Conservation (phyloP, 2,329 filamentous ascomycete species). For the Parascedosporium putredinis region DNA sequence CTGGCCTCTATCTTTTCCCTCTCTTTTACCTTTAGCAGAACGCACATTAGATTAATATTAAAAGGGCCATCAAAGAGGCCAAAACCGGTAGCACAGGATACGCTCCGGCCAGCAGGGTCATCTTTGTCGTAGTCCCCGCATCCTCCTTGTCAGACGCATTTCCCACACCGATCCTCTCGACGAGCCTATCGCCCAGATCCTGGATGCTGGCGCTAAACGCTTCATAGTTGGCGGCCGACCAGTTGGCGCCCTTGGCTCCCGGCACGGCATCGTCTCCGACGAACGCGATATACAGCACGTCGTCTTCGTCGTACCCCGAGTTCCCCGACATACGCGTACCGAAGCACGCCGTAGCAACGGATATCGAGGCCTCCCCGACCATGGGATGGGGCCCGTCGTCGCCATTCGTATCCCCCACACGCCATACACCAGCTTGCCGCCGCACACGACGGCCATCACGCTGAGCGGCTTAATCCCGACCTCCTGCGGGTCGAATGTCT, state of each 20-base stretch:
- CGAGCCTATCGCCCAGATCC: constrained; percentile 38
- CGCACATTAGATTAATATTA: too few relatives aligned
- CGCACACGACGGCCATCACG: constrained; percentile 45
- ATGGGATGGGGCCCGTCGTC: constrained; percentile 34
- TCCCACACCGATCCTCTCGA: constrained; percentile 24
- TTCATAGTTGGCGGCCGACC: constrained; percentile 36
- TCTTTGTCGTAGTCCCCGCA: too few relatives aligned
- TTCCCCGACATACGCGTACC: constrained; percentile 42
- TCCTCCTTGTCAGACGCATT: too few relatives aligned
- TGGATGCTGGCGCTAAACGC: constrained; percentile 45
- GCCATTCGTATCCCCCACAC: constrained; percentile 54
- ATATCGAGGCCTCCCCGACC: constrained; percentile 47
- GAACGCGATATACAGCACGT: constrained; percentile 55
- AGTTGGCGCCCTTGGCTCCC: constrained; percentile 40
- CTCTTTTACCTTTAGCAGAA: too few relatives aligned
- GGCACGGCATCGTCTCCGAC: constrained; percentile 45
- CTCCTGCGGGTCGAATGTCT: constrained; percentile 28
- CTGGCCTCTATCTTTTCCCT: too few relatives aligned
- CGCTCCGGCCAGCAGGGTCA: too few relatives aligned
- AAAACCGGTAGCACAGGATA: too few relatives aligned
- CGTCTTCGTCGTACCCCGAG: constrained; percentile 42
- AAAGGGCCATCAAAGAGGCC: too few relatives aligned
- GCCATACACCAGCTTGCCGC: constrained; percentile 41
- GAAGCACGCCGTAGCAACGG: constrained; percentile 47
- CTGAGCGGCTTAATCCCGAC: constrained; percentile 38